Percentiles rank a stretch among this genome's conserved stretches.
Evolutionary conservation across 2,329 filamentous ascomycete genomes (phyloP).

Genomic region (Emmonsia crescens): DNA sequence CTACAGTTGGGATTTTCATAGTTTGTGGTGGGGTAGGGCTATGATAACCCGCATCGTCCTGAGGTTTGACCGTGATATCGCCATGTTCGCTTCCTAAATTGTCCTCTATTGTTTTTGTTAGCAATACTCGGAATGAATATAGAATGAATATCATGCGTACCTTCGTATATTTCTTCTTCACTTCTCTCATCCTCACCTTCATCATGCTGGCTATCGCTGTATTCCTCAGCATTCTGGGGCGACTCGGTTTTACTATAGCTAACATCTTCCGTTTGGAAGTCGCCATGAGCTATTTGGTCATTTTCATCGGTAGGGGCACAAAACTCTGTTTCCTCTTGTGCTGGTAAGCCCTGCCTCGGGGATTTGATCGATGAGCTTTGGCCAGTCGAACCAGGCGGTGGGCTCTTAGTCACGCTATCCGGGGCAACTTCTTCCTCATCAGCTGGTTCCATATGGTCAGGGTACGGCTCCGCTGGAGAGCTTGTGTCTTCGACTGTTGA

Average conservation of each 20-base stretch:
- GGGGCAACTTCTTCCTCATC: slow-evolving; percentile 4
- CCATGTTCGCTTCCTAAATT: background rate
- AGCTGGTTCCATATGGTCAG: slow-evolving; percentile 12
- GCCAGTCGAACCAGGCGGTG: no score
- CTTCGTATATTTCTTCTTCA: slow-evolving; percentile 13
- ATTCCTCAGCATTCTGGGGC: background rate
- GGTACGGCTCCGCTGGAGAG: slow-evolving; percentile 8
- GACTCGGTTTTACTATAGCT: slow-evolving; percentile 1
- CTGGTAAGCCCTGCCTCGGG: background rate
- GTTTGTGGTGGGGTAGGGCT: background rate
- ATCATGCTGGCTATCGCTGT: background rate
- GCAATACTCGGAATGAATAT: background rate
- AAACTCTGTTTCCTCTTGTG: background rate
- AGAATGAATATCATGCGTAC: slow-evolving; percentile 11
- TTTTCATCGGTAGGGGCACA: background rate
- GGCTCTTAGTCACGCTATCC: background rate
- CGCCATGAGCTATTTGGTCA: background rate
- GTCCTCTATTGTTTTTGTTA: background rate
- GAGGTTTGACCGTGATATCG: background rate
- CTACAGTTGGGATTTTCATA: slow-evolving; percentile 3
- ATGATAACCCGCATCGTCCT: background rate
- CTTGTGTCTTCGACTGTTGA: background rate
- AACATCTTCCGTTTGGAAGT: slow-evolving; percentile 1
- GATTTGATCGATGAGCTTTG: background rate
- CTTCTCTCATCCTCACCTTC: slow-evolving; percentile 12